Base-by-base conservation (phyloP, 169 alveolate genomes). In the Cryptosporidium muris region DNA sequence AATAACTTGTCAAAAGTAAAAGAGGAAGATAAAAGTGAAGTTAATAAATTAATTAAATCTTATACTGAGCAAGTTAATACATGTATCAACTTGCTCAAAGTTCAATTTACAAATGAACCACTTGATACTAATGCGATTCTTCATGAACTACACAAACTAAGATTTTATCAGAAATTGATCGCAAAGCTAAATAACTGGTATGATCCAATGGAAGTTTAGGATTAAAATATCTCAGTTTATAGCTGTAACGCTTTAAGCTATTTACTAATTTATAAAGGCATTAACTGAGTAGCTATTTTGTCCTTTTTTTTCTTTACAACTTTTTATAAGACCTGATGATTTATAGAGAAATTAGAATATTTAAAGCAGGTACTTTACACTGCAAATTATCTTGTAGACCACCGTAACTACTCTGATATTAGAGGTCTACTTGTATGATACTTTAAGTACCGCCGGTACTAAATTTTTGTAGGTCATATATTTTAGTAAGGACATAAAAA, bases 161-260 rank as follows among this genome's bases (percentile, higher is more conserved):
- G 67, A 25, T 58, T 74, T 14, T 74, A 74, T 34, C 85, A 74
- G 49, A 74, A 74, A 43, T 38, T 74, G 11, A 58, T 38, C 12
- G 2, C 12, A 42, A 47, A 64, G 63, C 36, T 47, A 25, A 25
- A 25, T 25, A 12, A 40, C 80, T 42, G 58, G 5, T 64, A 34
- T 3, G 1, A 11, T 5, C 11, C 8, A 12, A 5, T 14, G 0
- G 38, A 60, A 5, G 25, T 25, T 25, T 25, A 25, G 25, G 25
- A 25, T 25, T 25, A 25, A 25, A 25, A 25, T 25, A 25, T 25
- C 25, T 25, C 25, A 25, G 25, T 25, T 25, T 25, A 0, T 25
- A 25, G 25, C 25, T 25, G 25, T 25, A 25, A 25, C 25, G 25
- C 25, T 25, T 25, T 25, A 25, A 25, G 25, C 25, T 25, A 25